Evolutionary conservation across 345 rosid genomes (phyloP), one percentile per base, ranked within the genome.

Genomic region (Brassica carinata): DNA sequence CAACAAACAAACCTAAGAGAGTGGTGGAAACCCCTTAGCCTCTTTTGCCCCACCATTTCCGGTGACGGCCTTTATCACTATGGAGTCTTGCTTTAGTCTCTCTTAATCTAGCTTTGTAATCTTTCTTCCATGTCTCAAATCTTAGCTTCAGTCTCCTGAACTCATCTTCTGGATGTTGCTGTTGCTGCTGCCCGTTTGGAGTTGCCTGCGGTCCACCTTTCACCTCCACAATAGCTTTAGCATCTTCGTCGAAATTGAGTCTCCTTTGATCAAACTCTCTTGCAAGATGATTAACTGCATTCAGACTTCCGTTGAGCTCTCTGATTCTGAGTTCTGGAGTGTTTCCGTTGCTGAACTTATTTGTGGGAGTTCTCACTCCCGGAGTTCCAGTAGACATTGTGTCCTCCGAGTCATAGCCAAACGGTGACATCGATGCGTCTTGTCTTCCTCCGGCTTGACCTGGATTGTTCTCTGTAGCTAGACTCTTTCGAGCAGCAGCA

Each of bases 41-140:
- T 82, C 90, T 84, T 86, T 85, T 89, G 8, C 86, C 97, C 99
- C 98, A 96, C 99, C 99, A 96, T 78, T 83, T 93, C 63, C 96
- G 82, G 17, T 72, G 81, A 51, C 90, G 89, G 73, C 81, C 71
- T 84, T 82, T 90, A 2, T 89, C 88, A 61, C 70, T 92, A 73
- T 84, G 88, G 53, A 96, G 85, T 84, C 91, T 88, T 78, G 78
- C 84, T 77, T 89, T 96, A 5, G 91, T 77, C 63, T 89, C 96
- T 82, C 87, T 86, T 76, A 95, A 81, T 85, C 90, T 86, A 63
- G 81, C 82, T 85, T 90, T 95, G 84, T 89, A 95, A 66, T 90
- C 97, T 82, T 90, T 95, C 87, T 89, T 95, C 99, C 99, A 95
- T 19, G 85, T 64, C 85, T 93, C 92, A 57, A 95, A 93, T 72